These are phyloP conservation scores for Verbascum thapsus DNA, from an alignment of 257 asterid genomes.

Conservation along the genomic window DNA sequence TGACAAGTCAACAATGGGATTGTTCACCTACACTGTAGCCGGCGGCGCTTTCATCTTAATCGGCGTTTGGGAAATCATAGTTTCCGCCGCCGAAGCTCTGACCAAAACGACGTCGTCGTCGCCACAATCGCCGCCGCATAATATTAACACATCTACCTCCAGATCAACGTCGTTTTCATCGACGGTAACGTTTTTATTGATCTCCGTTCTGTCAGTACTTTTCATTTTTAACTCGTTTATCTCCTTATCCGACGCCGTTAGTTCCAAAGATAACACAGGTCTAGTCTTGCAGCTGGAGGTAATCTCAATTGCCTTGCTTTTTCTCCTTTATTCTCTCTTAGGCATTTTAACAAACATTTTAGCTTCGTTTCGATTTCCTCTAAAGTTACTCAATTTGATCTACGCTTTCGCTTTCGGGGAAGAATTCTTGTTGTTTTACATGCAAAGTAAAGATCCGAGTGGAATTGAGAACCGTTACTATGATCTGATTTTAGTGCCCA, in stretches of 20 bases:
- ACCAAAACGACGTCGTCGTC: constrained; percentile 27
- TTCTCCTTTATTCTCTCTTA: constrained; percentile 60
- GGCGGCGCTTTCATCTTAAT: constrained; percentile 67
- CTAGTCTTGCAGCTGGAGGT: constrained; percentile 73
- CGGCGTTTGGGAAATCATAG: constrained; percentile 76
- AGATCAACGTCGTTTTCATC: constrained; percentile 40
- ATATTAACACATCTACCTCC: constrained; percentile 14
- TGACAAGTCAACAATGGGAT: constrained; percentile 52
- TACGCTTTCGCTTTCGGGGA: constrained; percentile 75
- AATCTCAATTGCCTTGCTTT: constrained; percentile 56
- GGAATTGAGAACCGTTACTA: constrained; percentile 90
- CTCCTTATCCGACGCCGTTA: constrained; percentile 69
- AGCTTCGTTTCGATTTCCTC: constrained; percentile 47
- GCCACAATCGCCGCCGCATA: constrained; percentile 32
- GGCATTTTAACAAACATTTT: constrained; percentile 50
- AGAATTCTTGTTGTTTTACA: constrained; percentile 74
- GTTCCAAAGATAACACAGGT: constrained; percentile 58
- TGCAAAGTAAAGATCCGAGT: constrained; percentile 71
- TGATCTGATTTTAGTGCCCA: constrained; percentile 71
- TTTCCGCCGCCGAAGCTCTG: constrained; percentile 42
- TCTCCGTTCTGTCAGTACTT: constrained; percentile 54
- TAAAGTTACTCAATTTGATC: constrained; percentile 50
- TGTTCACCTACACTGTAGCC: constrained; percentile 69
- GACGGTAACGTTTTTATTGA: constrained; percentile 53
- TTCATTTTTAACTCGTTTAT: constrained; percentile 59